These are phyloP conservation scores for Coniochaeta hoffmannii DNA, from an alignment of 2,329 filamentous ascomycete species.

Conservation along the genomic window DNA sequence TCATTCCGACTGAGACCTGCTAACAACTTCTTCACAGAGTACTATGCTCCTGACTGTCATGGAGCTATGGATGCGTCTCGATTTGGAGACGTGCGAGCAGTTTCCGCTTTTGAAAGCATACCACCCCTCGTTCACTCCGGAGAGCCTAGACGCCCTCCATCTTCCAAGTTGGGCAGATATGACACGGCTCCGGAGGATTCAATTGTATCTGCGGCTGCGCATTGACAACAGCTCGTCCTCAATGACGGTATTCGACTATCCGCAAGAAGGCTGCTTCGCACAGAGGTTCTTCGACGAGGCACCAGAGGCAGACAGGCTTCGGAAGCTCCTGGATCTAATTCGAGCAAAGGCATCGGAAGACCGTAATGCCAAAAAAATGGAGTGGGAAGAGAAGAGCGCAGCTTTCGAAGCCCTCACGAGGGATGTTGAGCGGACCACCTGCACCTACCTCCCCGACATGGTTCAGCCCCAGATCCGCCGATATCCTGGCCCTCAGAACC, in stretches of 20 bases:
- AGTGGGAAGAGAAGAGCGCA: conserved; percentile 22
- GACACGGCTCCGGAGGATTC: conserved; percentile 38
- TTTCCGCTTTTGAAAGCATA: conserved; percentile 44
- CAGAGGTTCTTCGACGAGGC: conserved; percentile 34
- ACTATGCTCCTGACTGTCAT: conserved; percentile 44
- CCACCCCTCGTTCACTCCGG: conserved; percentile 40
- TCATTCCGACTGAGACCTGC: too few relatives aligned
- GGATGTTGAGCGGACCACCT: conserved; percentile 21
- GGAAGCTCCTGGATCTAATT: conserved; percentile 16
- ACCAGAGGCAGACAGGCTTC: conserved; percentile 11
- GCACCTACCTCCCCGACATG: conserved; percentile 16
- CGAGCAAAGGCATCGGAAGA: conserved; percentile 14
- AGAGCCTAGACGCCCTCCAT: conserved; percentile 47
- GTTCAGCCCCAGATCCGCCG: conserved; percentile 8
- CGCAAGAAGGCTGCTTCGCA: conserved; percentile 34
- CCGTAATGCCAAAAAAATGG: conserved; percentile 7
- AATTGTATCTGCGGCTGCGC: conserved; percentile 34
- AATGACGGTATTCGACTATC: conserved; percentile 39
- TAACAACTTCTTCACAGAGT: conserved; percentile 21
- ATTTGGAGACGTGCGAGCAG: conserved; percentile 31
- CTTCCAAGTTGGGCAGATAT: conserved; percentile 39
- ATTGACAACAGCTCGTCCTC: conserved; percentile 19
- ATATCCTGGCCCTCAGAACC: conserved; percentile 9
- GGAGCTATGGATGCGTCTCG: conserved; percentile 51
- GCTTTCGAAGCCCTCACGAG: conserved; percentile 24